phyloP scores from a whole-genome alignment of 1,284 basidiomycete genomes.

The Trichosporon asahii region DNA sequence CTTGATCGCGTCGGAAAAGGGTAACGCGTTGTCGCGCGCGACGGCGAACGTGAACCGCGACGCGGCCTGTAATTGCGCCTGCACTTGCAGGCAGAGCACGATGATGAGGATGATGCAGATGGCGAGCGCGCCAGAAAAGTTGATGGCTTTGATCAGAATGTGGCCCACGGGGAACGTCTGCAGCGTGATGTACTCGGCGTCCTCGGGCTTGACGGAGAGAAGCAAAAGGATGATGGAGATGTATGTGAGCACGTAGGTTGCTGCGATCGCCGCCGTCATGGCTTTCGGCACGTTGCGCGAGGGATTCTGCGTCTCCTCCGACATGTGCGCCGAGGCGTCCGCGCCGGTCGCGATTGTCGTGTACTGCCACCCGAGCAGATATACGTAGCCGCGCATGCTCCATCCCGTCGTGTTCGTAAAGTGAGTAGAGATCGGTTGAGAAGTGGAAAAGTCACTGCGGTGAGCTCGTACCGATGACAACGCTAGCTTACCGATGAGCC shows the following conservation, averaged over 20 bases:
- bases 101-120: conserved; percentile 39
- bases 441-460: conserved; percentile 15
- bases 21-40: conserved; percentile 49
- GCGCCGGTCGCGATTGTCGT: conserved; percentile 45
- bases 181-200: conserved; percentile 28
- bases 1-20: conserved; percentile 43
- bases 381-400: conserved; percentile 39
- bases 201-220: conserved; percentile 39
- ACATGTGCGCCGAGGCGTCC: conserved; percentile 34
- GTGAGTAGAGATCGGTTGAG: conserved; percentile 18
- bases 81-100: conserved; percentile 42
- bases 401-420: conserved; percentile 40
- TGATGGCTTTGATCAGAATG: conserved; percentile 42
- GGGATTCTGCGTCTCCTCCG: conserved; percentile 51
- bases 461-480: background rate
- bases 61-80: conserved; percentile 50
- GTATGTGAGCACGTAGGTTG: conserved; percentile 45
- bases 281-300: conserved; percentile 50
- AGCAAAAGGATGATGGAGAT: conserved; percentile 46
- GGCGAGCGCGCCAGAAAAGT: conserved; percentile 34
- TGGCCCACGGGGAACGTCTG: conserved; percentile 46
- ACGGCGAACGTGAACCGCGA: conserved; percentile 50
- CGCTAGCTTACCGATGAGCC: conserved; percentile 25
- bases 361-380: conserved; percentile 47
- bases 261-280: conserved; percentile 40